Base-by-base conservation (phyloP, 2,329 filamentous ascomycete genomes). In the Ophiosphaerella narmari region DNA sequence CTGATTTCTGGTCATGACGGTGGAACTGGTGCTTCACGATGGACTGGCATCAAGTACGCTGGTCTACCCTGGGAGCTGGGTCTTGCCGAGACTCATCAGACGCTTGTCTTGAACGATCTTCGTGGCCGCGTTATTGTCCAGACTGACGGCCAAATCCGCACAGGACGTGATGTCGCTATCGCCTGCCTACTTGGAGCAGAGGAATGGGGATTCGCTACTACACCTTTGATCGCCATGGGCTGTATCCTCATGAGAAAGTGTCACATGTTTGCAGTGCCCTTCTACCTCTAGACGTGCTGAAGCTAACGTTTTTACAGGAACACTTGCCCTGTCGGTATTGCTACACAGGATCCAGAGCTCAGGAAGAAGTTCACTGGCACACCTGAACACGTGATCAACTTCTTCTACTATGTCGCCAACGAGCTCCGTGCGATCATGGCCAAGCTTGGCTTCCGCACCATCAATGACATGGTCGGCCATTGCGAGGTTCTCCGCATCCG, bases 11-110 rank as follows among this genome's bases (percentile, higher is more conserved):
- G 93, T 62, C 93, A 97, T 70, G 93, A 97, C 69, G 93, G 93
- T 80, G 93, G 93, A 74, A 97, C 93, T 54, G 93, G 93, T 81
- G 93, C 93, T 53, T 97, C 92, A 43, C 83, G 93, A 74, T 97
- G 93, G 93, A 97, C 93, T 68, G 93, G 93, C 80, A 97, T 96
- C 85, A 97, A 97, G 77, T 96, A 97, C 73, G 93, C 92, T 43
- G 93, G 93, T 82, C 85, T 97, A 32, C 93, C 93, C 23, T 97
- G 92, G 92, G 93, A 97, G 75, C 74, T 97, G 62, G 93, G 93
- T 83, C 88, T 97, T 65, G 93, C 93, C 5, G 93, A 97, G 79
- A 97, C 92, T 39, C 93, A 97, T 72, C 93, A 97, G 77, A 97
- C 93, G 12, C 80, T 97, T 58, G 93, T 97, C 11, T 81, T 97